Percentiles rank a stretch among this genome's conserved stretches.
Conservation (phyloP, 2,329 filamentous ascomycete species). For the Calonectria multiphialidica region DNA sequence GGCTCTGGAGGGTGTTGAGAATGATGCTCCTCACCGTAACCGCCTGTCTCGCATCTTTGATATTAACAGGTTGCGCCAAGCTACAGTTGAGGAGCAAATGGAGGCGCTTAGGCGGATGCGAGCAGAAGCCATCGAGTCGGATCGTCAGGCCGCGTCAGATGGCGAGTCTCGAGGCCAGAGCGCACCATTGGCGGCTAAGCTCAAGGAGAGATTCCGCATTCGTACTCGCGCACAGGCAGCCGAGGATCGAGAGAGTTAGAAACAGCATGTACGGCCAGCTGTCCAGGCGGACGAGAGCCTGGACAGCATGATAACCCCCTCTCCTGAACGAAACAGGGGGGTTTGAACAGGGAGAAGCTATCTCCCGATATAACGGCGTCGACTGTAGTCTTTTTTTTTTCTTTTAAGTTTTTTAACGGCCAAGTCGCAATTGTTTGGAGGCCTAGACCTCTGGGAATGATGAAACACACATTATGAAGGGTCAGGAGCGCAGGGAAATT, state of each 20-base stretch:
- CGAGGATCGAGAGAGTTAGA: conserved; percentile 31
- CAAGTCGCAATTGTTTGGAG: neutral
- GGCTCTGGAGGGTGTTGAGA: conserved; percentile 52
- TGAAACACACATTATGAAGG: neutral
- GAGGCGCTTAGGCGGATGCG: conserved; percentile 64
- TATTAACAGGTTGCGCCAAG: conserved; percentile 67
- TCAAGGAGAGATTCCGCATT: conserved; percentile 67
- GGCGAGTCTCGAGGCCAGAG: conserved; percentile 54
- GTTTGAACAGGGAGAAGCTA: neutral
- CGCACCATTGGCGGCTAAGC: conserved; percentile 59
- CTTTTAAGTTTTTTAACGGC: neutral
- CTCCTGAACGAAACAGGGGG: neutral
- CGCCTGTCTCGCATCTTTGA: conserved; percentile 68
- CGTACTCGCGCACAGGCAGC: conserved; percentile 58
- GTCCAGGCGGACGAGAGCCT: neutral
- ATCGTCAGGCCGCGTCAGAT: conserved; percentile 36
- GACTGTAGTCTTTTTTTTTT: neutral
- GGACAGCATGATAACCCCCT: neutral
- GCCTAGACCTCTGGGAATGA: neutral
- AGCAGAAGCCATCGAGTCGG: conserved; percentile 39
- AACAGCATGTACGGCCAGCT: neutral
- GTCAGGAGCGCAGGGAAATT: conserved; percentile 1
- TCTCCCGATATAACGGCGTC: neutral
- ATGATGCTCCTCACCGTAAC: conserved; percentile 49
- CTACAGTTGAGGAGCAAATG: conserved; percentile 73